Evolutionary conservation across 352 stramenopile species (phyloP), one percentile per base, ranked within the genome.

Genomic region (Globisporangium viniferum): DNA sequence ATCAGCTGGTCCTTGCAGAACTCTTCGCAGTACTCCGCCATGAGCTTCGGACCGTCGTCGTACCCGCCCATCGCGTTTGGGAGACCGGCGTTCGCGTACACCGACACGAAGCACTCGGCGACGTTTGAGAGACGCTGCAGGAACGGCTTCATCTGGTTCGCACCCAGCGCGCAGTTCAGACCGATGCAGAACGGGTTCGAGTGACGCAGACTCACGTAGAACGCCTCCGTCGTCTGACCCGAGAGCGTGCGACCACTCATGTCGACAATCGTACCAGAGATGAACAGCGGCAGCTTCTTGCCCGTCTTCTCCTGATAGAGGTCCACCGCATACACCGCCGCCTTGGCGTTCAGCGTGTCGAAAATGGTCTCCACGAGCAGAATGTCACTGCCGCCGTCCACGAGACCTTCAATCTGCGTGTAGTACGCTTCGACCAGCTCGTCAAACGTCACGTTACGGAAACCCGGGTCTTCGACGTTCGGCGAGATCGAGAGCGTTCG

Each of bases 331-430:
- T 97, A 99, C 46, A 99, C 82, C 2, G 96, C 97, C 22, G 96
- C 97, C 81, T 99, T 99, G 59, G 97, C 96, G 75, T 99, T 99
- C 65, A 99, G 82, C 14, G 97, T 99, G 73, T 99, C 97, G 76
- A 99, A 99, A 64, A 99, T 98, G 5, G 97, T 99, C 78, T 99
- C 97, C 0, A 99, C 94, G 61, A 99, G 97, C 54, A 99, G 76
- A 67, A 99, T 92, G 75, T 99, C 97, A 48, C 79, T 78, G 56
- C 97, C 97, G n/a, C 97, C 97, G 69, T 99, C 95, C 55, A 98
- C 85, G 9, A 99, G 82, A 35, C 85, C 95, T 60, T 98, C 93
- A 54, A 97, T 79, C 73, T 99, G 94, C 70, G 97, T 93, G 70
- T 98, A 97, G 77, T 99, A 99, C 2, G 97, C 92, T 14, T 95